Evolutionary conservation across 139 green algal species (phyloP), one percentile per base, ranked within the genome.

Genomic region (Chlorella sp.): DNA sequence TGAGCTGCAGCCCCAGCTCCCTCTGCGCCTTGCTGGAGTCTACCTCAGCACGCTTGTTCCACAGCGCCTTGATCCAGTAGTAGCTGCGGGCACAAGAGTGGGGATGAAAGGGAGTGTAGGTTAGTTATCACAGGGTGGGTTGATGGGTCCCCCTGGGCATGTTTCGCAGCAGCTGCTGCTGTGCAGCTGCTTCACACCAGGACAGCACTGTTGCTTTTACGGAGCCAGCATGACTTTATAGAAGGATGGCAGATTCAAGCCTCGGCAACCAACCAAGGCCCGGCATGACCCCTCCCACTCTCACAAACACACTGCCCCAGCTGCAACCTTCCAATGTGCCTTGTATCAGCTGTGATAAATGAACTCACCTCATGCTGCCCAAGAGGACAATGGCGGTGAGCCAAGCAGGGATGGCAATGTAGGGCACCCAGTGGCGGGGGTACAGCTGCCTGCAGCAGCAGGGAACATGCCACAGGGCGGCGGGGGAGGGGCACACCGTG

Each of bases 1-100:
- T 85, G 57, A 85, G n/a, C 0, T 16, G n/a, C 26, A 89, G 76
- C 9, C 86, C 86, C 53, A 89, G 86, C 86, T 89, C 76, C 34
- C 36, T 22, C 69, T 48, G 53, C 57, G 86, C 75, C 73, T 40
- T 85, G 57, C 42, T 48, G 76, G 30, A 82, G 76, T 80, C 69
- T 0, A 89, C 22, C 0, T 28, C n/a, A 3, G 85, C 73, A 36
- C 57, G 53, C 48, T 71, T 83, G 73, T 73, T 73, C 71, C 73
- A 89, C 85, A 83, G 57, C 12, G 11, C 15, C n/a, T 73, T 80
- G 37, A 89, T 48, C 85, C 85, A 89, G n/a, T 34, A 36, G 71
- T 39, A 83, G 85, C 71, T 84, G 48, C 84, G 30, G 81, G 80
- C 24, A 40, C 37, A 82, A 57, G 7, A 57, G 9, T 57, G 48